A percentile compares a stretch with the other conserved stretches of the same genome.
Evolutionary conservation across 2,329 filamentous ascomycete genomes (phyloP).

Genomic region (Didymella pomorum): DNA sequence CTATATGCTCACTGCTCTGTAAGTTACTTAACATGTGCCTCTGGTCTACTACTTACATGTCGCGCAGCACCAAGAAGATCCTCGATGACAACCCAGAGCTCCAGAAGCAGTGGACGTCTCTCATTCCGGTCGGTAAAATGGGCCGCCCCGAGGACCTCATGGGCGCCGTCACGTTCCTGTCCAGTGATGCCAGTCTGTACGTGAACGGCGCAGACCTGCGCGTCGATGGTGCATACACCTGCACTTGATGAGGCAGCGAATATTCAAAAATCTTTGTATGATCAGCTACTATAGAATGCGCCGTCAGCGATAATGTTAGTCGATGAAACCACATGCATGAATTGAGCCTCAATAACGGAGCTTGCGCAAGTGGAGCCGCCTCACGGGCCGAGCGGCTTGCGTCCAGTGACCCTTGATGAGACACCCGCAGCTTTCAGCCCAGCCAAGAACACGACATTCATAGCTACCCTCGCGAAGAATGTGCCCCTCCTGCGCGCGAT

Average conservation of each 20-base stretch:
- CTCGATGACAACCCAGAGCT: conserved; percentile 92
- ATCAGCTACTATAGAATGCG: not conserved
- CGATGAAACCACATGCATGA: conserved; percentile 4
- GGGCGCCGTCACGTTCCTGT: conserved; percentile 87
- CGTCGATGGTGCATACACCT: conserved; percentile 89
- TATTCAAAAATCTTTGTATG: not conserved
- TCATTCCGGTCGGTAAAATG: conserved; percentile 95
- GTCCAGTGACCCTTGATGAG: conserved; percentile 8
- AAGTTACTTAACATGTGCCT: conserved; percentile 52
- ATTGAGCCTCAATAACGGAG: conserved; percentile 12
- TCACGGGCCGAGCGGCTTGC: conserved; percentile 16
- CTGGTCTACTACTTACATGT: not conserved
- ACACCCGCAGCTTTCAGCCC: conserved; percentile 13
- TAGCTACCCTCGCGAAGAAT: conserved; percentile 15
- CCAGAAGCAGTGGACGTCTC: conserved; percentile 86
- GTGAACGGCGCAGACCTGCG: conserved; percentile 74
- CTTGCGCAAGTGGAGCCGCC: conserved; percentile 10
- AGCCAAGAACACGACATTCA: conserved; percentile 17
- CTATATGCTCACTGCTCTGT: conserved; percentile 96
- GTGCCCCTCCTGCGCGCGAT: conserved; percentile 33
- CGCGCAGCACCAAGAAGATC: conserved; percentile 83
- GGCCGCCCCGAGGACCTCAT: conserved; percentile 89
- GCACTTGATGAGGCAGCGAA: conserved; percentile 60
- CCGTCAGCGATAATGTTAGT: conserved; percentile 1
- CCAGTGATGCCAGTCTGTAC: conserved; percentile 71